phyloP scores from a whole-genome alignment of 2,329 filamentous ascomycete genomes.

The Diaporthe sp. region DNA sequence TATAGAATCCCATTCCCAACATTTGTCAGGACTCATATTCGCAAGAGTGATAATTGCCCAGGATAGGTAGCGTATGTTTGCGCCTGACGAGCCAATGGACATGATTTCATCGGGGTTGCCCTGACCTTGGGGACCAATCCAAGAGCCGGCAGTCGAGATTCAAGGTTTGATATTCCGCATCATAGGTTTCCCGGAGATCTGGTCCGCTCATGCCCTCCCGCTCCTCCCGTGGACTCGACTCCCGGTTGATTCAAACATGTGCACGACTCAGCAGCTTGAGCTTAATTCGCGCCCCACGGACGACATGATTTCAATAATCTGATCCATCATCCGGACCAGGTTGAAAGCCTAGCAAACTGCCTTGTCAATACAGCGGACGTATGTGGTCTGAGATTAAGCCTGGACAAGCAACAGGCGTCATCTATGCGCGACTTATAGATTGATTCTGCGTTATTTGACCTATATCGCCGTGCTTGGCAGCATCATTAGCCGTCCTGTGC shows the following conservation, averaged over 20 bases:
- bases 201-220: slow-evolving; percentile 8
- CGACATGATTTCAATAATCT: neutral
- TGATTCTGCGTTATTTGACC: slow-evolving; percentile 2
- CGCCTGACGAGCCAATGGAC: neutral
- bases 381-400: neutral
- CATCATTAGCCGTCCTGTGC: slow-evolving; percentile 5
- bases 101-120: neutral
- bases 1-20: neutral
- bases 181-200: slow-evolving; percentile 8
- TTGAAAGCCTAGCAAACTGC: neutral
- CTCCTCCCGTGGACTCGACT: neutral
- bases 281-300: neutral
- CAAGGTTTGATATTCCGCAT: neutral
- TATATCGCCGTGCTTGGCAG: slow-evolving; percentile 23
- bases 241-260: neutral
- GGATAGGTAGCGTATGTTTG: neutral
- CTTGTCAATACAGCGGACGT: neutral
- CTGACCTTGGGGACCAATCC: neutral
- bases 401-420: neutral
- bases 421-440: slow-evolving; percentile 11
- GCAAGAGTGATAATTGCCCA: neutral
- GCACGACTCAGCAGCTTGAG: slow-evolving; percentile 27
- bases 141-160: neutral
- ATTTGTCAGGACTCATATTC: neutral
- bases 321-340: neutral